phyloP scores from a whole-genome alignment of 805 yeast species.

The Candida cerambycidarum region DNA sequence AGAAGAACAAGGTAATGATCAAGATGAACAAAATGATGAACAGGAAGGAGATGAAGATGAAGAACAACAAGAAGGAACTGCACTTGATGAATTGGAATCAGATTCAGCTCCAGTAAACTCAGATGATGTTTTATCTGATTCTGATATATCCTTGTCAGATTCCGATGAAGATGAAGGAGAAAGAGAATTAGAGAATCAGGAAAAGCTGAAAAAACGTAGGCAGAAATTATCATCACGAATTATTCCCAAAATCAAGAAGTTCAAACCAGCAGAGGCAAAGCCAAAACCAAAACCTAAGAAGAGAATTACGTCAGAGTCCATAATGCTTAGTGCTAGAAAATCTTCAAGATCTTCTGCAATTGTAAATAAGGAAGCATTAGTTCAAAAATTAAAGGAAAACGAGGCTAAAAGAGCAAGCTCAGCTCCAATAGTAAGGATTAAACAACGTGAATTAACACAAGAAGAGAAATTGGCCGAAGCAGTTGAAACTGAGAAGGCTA shows the following conservation, averaged over 20 bases:
- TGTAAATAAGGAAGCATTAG: slow-evolving; percentile 72
- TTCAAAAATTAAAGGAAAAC: slow-evolving; percentile 65
- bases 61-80: slow-evolving; percentile 19
- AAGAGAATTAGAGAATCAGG: slow-evolving; percentile 52
- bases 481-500: slow-evolving; percentile 75
- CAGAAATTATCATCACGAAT: slow-evolving; percentile 20
- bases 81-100: slow-evolving; percentile 13
- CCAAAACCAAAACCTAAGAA: slow-evolving; percentile 29
- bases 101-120: slow-evolving; percentile 25
- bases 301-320: slow-evolving; percentile 44
- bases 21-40: slow-evolving; percentile 27
- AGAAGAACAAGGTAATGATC: slow-evolving; percentile 20
- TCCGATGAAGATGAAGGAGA: slow-evolving; percentile 72
- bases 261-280: slow-evolving; percentile 21
- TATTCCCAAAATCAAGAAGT: slow-evolving; percentile 35
- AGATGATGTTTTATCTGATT: slow-evolving; percentile 57
- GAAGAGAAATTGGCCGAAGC: slow-evolving; percentile 82
- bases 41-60: slow-evolving; percentile 19
- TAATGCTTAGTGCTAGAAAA: slow-evolving; percentile 55
- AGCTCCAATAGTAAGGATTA: slow-evolving; percentile 41
- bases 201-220: slow-evolving; percentile 33
- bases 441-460: slow-evolving; percentile 59
- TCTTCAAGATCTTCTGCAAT: slow-evolving; percentile 79
- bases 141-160: slow-evolving; percentile 50
- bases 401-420: slow-evolving; percentile 57